Conservation (phyloP, 169 alveolate species). For the Plasmodium billcollinsi region DNA sequence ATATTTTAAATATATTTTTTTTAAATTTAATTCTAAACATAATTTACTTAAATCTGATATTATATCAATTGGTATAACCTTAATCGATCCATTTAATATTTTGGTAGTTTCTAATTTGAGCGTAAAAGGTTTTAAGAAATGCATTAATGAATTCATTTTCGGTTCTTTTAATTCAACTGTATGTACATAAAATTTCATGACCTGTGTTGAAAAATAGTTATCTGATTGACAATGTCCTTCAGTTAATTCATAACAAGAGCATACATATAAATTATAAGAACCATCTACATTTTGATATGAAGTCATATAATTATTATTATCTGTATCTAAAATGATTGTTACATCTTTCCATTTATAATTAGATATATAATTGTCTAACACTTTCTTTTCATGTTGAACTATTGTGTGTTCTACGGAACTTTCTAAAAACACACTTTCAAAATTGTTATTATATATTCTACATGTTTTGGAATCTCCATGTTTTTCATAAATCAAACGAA, state of each 20-base stretch:
- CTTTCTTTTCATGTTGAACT: conserved; percentile 18
- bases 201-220: conserved; percentile 11
- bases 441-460: conserved; percentile 2
- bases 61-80: conserved; percentile 66
- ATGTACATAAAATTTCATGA: conserved; percentile 35
- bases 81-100: conserved; percentile 31
- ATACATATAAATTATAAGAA: conserved; percentile 32
- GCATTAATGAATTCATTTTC: conserved; percentile 27
- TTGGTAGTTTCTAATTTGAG: conserved; percentile 63
- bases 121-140: conserved; percentile 32
- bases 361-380: conserved; percentile 22
- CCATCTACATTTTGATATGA: conserved; percentile 32
- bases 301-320: conserved; percentile 23
- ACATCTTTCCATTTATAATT: conserved; percentile 32
- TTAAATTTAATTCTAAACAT: conserved; percentile 59
- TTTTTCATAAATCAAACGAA: conserved; percentile 26
- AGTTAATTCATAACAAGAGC: conserved; percentile 63
- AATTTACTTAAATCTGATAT: conserved; percentile 44
- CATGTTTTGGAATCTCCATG: conserved; percentile 21
- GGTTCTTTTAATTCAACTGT: conserved; percentile 56
- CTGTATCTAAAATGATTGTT: conserved; percentile 45
- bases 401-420: conserved; percentile 12
- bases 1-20: conserved; percentile 9
- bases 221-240: conserved; percentile 28
- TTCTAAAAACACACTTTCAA: conserved; percentile 15